phyloP scores from a whole-genome alignment of 495 filamentous ascomycete species.

The Friedmanniomyces simplex region DNA sequence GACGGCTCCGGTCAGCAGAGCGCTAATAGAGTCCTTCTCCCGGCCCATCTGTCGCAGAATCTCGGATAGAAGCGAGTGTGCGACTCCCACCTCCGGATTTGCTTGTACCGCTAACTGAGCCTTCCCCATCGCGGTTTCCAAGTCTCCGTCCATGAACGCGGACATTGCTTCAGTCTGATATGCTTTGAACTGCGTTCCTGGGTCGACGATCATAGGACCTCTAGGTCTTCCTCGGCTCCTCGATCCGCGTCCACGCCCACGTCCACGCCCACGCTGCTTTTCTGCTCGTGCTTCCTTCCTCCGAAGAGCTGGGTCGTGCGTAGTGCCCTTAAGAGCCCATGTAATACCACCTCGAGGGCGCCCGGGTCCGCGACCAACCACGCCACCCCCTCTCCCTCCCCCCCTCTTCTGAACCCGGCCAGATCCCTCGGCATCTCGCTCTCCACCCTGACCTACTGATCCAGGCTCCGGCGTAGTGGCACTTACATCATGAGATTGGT shows the following conservation, averaged over 20 bases:
- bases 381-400: neutral
- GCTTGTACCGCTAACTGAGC: slow-evolving; percentile 61
- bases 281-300: neutral
- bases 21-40: slow-evolving; percentile 53
- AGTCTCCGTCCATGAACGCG: slow-evolving; percentile 38
- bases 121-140: slow-evolving; percentile 51
- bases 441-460: neutral
- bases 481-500: neutral
- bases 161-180: slow-evolving; percentile 12
- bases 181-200: slow-evolving; percentile 16
- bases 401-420: neutral
- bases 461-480: neutral
- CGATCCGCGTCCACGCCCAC: neutral
- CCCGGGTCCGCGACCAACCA: neutral
- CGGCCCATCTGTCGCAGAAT: slow-evolving; percentile 60
- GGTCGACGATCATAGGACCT: neutral
- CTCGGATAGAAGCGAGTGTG: slow-evolving; percentile 65
- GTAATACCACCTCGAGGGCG: neutral
- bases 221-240: neutral
- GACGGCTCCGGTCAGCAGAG: slow-evolving; percentile 60
- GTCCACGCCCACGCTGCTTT: neutral
- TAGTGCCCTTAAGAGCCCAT: neutral
- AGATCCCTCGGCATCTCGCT: neutral
- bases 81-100: slow-evolving; percentile 73
- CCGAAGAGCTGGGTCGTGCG: neutral